Base-by-base conservation (phyloP, 2,329 filamentous ascomycete genomes). In the Akanthomyces muscarius region DNA sequence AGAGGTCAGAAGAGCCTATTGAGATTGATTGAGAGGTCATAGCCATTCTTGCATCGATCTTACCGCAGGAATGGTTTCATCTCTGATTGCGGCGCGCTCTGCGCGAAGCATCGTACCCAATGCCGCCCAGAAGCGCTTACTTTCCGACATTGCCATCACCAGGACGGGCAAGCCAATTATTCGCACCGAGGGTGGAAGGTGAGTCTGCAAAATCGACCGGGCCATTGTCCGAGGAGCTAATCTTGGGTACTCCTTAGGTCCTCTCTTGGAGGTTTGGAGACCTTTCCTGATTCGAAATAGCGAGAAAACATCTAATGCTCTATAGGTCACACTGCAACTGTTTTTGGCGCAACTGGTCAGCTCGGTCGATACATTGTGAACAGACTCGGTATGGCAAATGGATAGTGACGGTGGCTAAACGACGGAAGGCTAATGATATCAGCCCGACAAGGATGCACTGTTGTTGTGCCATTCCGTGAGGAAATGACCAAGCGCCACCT, bases 401-500 rank as follows among this genome's bases (percentile, higher is more conserved):
- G 5, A 61, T 14, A 10, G 30, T 33, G 50, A 41, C 23, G 61
- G 25, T 23, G 33, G 36, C 18, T 45, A 58, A 18, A 33, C 23
- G n/a, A 38, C 55, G 57, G 51, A 69, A 74, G 60, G 74, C 63
- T 63, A 48, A 64, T 59, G 6, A 61, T 21, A 48, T 42, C 57
- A 96, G 94, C 95, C 70, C 89, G 91, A 67, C 87, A 92, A 80
- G 95, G 95, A 88, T 96, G 92, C 78, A 97, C 90, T 45, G 95
- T 99, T 47, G 87, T 99, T 65, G 78, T 98, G 65, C 95, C 95
- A 56, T 99, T 87, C 83, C 89, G 95, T 52, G 95, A 99, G 81
- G 95, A 98, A 79, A 98, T 97, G 93, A 83, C 89, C 70, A 98
- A 98, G 85, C 89, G 95, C 70, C 94, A 98, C 80, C 82, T 99